phyloP scores from a whole-genome alignment of 2,329 filamentous ascomycete genomes.

The Colletotrichum siamense region DNA sequence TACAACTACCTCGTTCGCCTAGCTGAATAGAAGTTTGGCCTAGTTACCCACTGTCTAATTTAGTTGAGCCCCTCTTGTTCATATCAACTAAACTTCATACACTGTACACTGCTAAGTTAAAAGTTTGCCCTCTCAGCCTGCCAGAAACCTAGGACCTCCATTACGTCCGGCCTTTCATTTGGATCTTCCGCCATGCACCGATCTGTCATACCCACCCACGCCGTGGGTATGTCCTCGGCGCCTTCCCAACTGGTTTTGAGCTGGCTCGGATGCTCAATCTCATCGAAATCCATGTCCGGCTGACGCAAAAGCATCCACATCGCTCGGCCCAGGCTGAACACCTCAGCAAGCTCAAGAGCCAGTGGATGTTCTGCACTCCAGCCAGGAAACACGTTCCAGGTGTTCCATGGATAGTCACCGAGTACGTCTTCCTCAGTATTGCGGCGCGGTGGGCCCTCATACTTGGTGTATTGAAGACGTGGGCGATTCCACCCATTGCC shows the following conservation, averaged over 20 bases:
- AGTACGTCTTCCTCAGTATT: neutral
- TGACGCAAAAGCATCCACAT: neutral
- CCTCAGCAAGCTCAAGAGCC: neutral
- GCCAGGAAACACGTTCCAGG: neutral
- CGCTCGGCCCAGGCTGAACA: neutral
- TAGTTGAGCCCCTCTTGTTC: neutral
- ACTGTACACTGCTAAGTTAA: neutral
- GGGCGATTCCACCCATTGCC: neutral
- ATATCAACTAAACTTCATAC: neutral
- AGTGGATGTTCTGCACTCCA: neutral
- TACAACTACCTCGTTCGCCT: neutral
- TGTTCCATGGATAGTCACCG: neutral
- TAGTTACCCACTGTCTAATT: neutral
- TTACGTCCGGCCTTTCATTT: neutral
- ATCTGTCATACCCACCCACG: neutral
- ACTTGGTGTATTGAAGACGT: neutral
- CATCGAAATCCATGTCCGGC: neutral
- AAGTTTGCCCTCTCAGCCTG: neutral
- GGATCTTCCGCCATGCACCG: neutral
- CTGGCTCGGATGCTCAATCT: neutral
- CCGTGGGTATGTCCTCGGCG: neutral
- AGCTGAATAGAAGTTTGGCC: neutral
- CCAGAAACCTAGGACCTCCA: neutral
- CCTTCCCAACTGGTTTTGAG: neutral
- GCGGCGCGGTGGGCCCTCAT: neutral